Evolutionary conservation across 352 stramenopile genomes (phyloP), one percentile per base, ranked within the genome.

Genomic region (Elongisporangium prolatum): DNA sequence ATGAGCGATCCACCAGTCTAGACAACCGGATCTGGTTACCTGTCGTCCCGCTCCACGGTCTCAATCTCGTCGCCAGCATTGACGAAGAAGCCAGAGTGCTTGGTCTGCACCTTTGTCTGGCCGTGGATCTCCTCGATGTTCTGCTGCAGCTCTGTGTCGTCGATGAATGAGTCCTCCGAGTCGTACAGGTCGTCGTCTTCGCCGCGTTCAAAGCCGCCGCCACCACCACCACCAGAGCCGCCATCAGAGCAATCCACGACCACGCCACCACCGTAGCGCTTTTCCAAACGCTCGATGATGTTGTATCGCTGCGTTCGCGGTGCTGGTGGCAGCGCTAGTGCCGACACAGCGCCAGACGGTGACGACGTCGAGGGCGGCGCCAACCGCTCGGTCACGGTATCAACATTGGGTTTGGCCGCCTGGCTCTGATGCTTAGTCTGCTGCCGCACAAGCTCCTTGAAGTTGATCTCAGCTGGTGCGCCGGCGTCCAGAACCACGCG

Each of bases 161-260:
- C 86, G 52, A 95, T 95, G 54, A 95, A 95, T 58, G 86, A 93
- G 65, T 95, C 86, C 57, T 95, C 86, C 63, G 82, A 91, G 69
- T 95, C 86, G 67, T 95, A 95, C 61, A 93, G 68, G 57, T 95
- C 84, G 60, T 95, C 86, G 61, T 93, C 80, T 47, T 93, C 86
- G 20, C 72, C 69, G 25, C 85, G 72, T 2, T 76, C 57, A 13
- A 74, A 72, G 24, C 61, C 50, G 11, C 67, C 51, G 10, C 47
- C 61, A 28, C 49, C 67, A 54, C 52, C 57, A 18, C 50, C 65
- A 2, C 50, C 61, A 8, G 56, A 55, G 5, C 69, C 65, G 5
- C 58, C 59, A 28, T 76, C 75, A 5, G 72, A 65, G 54, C 61
- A 73, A 24, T 86, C 74, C 13, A 92, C 61, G 54, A 91, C 69